Conservation (phyloP, 192 early-diverging fungal species). For the Coemansia sp. region DNA sequence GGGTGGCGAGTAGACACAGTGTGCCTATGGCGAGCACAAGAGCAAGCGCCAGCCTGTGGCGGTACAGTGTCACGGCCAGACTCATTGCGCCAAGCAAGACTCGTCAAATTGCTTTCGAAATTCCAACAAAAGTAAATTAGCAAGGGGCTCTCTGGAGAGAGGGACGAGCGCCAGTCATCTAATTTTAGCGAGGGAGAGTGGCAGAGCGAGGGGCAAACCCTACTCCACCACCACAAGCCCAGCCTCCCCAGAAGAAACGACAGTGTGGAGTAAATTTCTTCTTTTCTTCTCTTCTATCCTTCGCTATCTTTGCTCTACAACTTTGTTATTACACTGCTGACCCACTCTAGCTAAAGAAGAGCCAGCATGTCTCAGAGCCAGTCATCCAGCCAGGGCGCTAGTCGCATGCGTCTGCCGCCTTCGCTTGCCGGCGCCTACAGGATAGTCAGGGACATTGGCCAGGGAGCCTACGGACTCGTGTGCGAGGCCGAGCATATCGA, state of each 20-base stretch:
- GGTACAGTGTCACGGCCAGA: conserved; percentile 31
- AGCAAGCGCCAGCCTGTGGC: conserved; percentile 26
- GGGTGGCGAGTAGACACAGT: conserved; percentile 14
- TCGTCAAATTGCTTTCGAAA: background rate
- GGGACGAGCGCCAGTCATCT: background rate
- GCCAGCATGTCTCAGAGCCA: conserved; percentile 34
- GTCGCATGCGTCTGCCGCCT: conserved; percentile 58
- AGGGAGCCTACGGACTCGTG: conserved; percentile 88
- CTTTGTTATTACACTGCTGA: background rate
- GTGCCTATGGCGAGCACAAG: conserved; percentile 14
- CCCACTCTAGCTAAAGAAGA: background rate
- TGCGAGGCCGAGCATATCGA: conserved; percentile 83
- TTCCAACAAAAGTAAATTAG: background rate
- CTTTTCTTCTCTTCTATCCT: background rate
- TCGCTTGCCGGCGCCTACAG: conserved; percentile 62
- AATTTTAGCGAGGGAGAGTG: background rate
- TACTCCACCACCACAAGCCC: background rate
- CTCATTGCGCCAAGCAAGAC: conserved; percentile 8
- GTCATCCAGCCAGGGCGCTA: conserved; percentile 14
- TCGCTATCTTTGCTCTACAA: background rate
- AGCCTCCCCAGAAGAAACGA: background rate
- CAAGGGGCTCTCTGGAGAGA: background rate
- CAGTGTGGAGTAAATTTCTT: background rate
- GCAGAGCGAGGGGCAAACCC: background rate
- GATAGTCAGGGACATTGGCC: conserved; percentile 79